These are phyloP conservation scores for Castanea mollissima DNA, from an alignment of 306 rosid species.

Conservation along the genomic window DNA sequence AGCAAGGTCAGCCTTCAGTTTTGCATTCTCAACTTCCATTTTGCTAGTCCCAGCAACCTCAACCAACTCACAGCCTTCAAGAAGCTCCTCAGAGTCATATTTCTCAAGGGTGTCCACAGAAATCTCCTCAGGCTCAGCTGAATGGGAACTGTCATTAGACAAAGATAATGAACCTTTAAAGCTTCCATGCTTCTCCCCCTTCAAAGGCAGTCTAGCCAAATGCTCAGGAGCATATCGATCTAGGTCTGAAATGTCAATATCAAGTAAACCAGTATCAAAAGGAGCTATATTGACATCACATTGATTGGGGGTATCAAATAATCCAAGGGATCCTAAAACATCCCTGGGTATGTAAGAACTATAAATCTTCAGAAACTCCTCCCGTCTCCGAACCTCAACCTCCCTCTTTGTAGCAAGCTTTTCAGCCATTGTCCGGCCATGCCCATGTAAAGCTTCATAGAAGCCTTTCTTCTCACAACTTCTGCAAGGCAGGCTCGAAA, in stretches of 20 bases:
- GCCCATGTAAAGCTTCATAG: constrained; percentile 96
- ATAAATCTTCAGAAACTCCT: constrained; percentile 70
- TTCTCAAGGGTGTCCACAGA: constrained; percentile 47
- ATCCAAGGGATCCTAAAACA: constrained; percentile 80
- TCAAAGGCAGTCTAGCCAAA: constrained; percentile 57
- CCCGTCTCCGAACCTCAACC: constrained; percentile 68
- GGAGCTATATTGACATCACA: constrained; percentile 97
- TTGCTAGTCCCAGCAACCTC: constrained; percentile 95
- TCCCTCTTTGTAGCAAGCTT: constrained; percentile 87
- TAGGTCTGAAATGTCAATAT: constrained; percentile 84
- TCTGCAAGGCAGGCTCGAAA: constrained; percentile 98
- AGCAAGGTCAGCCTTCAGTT: constrained; percentile 98
- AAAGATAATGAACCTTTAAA: constrained; percentile 50
- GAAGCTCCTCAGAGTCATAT: constrained; percentile 56
- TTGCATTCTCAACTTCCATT: constrained; percentile 98
- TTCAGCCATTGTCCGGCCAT: constrained; percentile 99
- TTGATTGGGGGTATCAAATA: constrained; percentile 77
- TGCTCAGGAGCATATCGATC: constrained; percentile 86
- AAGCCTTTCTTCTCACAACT: constrained; percentile 91
- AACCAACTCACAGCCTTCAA: constrained; percentile 69
- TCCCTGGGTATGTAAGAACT: constrained; percentile 74
- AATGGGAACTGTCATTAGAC: constrained; percentile 55
- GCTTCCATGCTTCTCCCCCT: constrained; percentile 61
- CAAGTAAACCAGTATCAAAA: constrained; percentile 73
- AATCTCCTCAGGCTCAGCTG: constrained; percentile 54